Evolutionary conservation across 2,329 filamentous ascomycete genomes (phyloP), one percentile per base, ranked within the genome.

Genomic region (Mollisiaceae sp.): DNA sequence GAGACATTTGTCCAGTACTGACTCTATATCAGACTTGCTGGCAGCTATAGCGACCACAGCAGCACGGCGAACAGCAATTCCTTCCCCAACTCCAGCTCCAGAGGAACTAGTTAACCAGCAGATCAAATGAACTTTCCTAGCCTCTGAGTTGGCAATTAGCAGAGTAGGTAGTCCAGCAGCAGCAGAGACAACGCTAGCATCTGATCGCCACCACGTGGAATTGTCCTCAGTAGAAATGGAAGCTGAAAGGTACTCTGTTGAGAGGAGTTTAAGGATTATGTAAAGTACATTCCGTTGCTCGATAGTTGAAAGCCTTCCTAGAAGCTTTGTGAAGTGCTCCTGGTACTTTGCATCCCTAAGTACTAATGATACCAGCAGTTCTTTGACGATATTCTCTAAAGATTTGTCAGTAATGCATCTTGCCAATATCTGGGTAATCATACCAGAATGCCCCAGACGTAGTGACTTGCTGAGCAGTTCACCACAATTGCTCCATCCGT

Each of bases 1-100:
- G 58, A 97, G 80, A 58, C 84, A 86, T 73, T 88, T 92, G 72
- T 93, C 87, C 63, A 94, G 76, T 41, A 91, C 79, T 0, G 76
- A 79, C 5, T 82, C 79, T 1, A 92, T 78, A 22, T 78, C 78
- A 0, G 82, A 82, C 65, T 79, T 84, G 56, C 83, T 81, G 45
- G 83, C 77, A 12, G 83, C 81, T 22, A 92, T 75, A 9, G 83
- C 83, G 32, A 85, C 85, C 47, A 93, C 68, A 11, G 88, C 83
- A 20, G 90, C 89, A 67, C 91, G 85, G 43, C 91, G 85, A 59
- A 93, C 86, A 6, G 84, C 85, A n/a, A 88, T 78, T 0, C 83
- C 82, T 62, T 89, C 84, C 8, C 89, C 89, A 45, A 89, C 78
- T 0, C 88, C 89, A 55, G 89, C 89, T 0, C 87, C 89, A 11